Evolutionary conservation across 2,329 filamentous ascomycete species (phyloP).

Genomic region (Penicillium oxalicum): DNA sequence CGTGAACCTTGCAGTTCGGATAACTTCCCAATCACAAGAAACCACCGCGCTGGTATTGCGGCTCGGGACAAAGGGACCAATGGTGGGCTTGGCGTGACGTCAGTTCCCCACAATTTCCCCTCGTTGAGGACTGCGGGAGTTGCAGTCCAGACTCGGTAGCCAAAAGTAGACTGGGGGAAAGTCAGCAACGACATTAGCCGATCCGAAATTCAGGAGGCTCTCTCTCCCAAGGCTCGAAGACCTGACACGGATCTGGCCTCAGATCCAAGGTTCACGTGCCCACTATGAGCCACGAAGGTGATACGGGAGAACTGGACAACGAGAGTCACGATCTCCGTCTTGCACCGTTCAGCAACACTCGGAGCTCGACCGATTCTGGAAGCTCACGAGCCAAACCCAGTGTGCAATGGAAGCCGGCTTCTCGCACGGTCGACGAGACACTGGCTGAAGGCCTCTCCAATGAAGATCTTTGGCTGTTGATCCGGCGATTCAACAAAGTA

Average conservation of each 20-base stretch:
- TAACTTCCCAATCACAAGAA: too few species aligned
- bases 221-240: neutral
- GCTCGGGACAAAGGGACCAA: too few species aligned
- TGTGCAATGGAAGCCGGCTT: constrained; percentile 18
- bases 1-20: too few species aligned
- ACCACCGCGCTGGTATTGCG: too few species aligned
- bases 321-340: constrained; percentile 1
- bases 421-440: constrained; percentile 26
- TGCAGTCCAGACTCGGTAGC: too few species aligned
- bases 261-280: neutral
- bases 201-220: too few species aligned
- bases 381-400: constrained; percentile 4
- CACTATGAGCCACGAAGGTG: constrained; percentile 4
- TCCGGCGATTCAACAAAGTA: constrained; percentile 69
- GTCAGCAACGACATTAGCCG: too few species aligned
- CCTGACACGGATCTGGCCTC: neutral
- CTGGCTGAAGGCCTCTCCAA: constrained; percentile 64
- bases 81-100: neutral
- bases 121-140: too few species aligned
- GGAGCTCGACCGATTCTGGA: constrained; percentile 2
- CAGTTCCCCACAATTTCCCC: neutral
- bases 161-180: too few species aligned
- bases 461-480: constrained; percentile 66
- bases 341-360: neutral
- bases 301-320: neutral